A percentile compares a stretch with the other conserved stretches of the same genome.
Evolutionary conservation across 139 green algal species (phyloP).

Genomic region (Astrephomene gubernaculifera): DNA sequence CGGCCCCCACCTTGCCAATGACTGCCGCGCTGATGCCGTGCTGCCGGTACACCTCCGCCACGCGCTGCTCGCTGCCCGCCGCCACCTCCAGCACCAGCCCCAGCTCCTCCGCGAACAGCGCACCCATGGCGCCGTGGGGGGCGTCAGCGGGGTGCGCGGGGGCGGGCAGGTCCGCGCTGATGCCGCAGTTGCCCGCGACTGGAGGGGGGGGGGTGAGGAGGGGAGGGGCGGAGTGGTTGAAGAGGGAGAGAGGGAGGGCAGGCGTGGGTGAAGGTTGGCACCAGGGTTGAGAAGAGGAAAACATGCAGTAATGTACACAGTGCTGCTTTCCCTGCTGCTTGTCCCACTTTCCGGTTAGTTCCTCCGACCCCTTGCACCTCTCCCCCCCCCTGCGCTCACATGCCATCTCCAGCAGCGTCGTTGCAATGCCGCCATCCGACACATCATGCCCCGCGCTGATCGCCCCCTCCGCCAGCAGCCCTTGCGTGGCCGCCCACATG

Average conservation of each 20-base stretch:
- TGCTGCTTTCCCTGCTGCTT: too few relatives aligned
- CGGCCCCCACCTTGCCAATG: conserved; percentile 83
- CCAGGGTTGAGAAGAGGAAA: too few relatives aligned
- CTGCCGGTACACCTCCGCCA: conserved; percentile 76
- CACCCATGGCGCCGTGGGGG: conserved; percentile 56
- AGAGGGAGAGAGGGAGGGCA: neutral
- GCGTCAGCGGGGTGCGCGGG: conserved; percentile 43
- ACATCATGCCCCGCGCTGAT: conserved; percentile 96
- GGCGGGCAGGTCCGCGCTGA: conserved; percentile 76
- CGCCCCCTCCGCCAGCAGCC: conserved; percentile 72
- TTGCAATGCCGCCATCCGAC: conserved; percentile 91
- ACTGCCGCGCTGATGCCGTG: conserved; percentile 73
- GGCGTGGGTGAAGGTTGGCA: too few relatives aligned
- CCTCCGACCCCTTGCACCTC: too few relatives aligned
- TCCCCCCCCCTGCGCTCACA: conserved; percentile 82
- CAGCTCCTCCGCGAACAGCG: conserved; percentile 97
- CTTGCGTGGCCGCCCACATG: conserved; percentile 88
- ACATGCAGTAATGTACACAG: too few relatives aligned
- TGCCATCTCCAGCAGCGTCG: conserved; percentile 95
- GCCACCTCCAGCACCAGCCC: conserved; percentile 95
- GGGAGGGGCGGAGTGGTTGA: neutral
- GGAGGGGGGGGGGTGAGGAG: neutral
- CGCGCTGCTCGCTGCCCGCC: conserved; percentile 55
- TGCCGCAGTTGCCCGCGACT: conserved; percentile 71
- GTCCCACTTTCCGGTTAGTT: too few relatives aligned